Base-by-base conservation (phyloP, 2,329 filamentous ascomycete genomes). In the Nigrospora oryzae region DNA sequence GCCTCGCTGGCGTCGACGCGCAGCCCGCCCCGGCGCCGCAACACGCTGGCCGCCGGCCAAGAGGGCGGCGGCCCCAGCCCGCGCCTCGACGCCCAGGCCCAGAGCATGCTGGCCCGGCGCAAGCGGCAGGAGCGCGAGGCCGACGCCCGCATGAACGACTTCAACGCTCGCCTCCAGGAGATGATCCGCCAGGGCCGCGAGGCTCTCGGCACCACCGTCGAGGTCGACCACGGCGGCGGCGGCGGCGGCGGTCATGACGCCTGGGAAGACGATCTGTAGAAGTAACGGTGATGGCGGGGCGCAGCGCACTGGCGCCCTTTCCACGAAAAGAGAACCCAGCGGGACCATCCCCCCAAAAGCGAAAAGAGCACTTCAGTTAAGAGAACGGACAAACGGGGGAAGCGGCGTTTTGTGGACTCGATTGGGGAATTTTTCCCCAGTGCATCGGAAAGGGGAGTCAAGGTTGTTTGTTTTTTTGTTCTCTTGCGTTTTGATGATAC, bases 161-260 rank as follows among this genome's bases (percentile, higher is more conserved):
- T 97, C 64, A 94, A 93, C 59, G 74, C 79, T 40, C 81, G 86
- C 54, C 69, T 97, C 40, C 79, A 86, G 58, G 85, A 83, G 32
- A 89, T 98, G 85, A 94, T 98, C 44, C 75, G 83, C 2, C 84
- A 97, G 63, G 93, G 90, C 1, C 84, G 84, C 54, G 85, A 93
- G 62, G 93, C 93, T 2, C 66, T 98, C 15, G 90, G 84, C 2
- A 86, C 85, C 16, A 84, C 71, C 36, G 70, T 87, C 41, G 81
- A 86, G 57, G 73, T 89, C 37, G 74, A 79, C 35, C 61, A 66
- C 34, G 67, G 61, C 2, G 57, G 56, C 4, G 49, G 30, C 5
- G 47, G 37, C 38, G 43, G 45, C 44, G 44, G 30, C 5, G 44
- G 40, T 15, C 58, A 54, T 15, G 63, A 56, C 7, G 51, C 53